phyloP scores from a whole-genome alignment of 2,329 filamentous ascomycete species.

The Orbilia javanica region DNA sequence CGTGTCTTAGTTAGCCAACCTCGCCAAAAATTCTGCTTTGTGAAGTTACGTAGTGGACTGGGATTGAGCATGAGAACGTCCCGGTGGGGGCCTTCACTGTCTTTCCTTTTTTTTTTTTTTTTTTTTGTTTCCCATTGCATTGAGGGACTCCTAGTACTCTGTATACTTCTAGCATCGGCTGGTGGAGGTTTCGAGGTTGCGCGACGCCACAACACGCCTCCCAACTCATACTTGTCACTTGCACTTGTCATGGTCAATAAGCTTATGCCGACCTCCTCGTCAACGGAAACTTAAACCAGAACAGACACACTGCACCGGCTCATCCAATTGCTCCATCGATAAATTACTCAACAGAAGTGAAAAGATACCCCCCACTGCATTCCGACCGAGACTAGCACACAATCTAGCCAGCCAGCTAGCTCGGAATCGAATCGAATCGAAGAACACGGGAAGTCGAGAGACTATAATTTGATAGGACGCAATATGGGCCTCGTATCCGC shows the following conservation, averaged over 20 bases:
- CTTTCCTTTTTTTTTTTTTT: no score
- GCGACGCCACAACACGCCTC: conserved; percentile 17
- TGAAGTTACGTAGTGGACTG: neutral
- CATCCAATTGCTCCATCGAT: no score
- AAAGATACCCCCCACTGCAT: neutral
- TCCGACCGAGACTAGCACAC: neutral
- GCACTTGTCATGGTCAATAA: no score
- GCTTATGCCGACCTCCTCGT: no score
- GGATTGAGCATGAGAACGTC: neutral
- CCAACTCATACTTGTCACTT: neutral
- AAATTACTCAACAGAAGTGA: no score
- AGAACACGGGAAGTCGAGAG: neutral
- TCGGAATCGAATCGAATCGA: neutral
- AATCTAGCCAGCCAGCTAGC: neutral
- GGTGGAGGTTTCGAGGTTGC: conserved; percentile 1
- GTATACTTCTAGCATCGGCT: no score
- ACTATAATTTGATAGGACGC: neutral
- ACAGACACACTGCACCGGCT: no score
- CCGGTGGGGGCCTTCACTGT: neutral
- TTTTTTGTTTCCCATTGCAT: no score
- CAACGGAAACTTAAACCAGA: no score
- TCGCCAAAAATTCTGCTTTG: neutral
- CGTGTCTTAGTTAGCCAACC: neutral
- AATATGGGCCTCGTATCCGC: conserved; percentile 52
- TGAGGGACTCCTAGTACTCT: no score